Evolutionary conservation across 345 rosid genomes (phyloP), one percentile per base, ranked within the genome.

Genomic region (Brassica rapa): DNA sequence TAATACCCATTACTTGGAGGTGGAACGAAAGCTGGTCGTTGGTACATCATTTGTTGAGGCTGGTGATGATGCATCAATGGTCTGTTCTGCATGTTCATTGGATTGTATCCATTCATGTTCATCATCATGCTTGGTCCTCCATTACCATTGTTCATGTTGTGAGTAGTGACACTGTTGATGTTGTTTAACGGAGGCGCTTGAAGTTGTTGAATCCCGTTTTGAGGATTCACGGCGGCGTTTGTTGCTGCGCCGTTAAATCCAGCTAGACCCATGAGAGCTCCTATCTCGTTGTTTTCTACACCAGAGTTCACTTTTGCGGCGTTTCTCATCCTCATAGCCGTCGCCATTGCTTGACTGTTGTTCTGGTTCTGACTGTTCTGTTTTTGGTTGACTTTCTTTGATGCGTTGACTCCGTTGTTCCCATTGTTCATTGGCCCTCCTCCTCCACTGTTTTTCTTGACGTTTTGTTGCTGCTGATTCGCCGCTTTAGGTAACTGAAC

Each of bases 1-100:
- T 78, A 87, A 77, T 89, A 91, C 60, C 91, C 93, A 43, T 91
- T 89, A 83, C 57, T 88, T 0, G 89, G 77, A 0, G 88, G 80
- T 61, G 89, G 93, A 63, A 81, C 78, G 51, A 79, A 70, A 6
- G 87, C 83, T 5, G 93, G 81, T 70, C 92, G 83, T 71, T 89
- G 88, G 55, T 89, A 89, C 88, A 87, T 86, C 89, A 91, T 86
- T 72, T 87, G 96, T 0, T 89, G 89, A 67, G 77, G 87, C 53
- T 82, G 95, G 25, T 68, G 82, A 30, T 79, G 73, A 80, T 74
- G 78, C 72, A 78, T 64, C 72, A 77, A 69, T 62, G 74, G 89
- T 82, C 83, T 81, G 68, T 37, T 86, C 62, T 81, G 90, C 91
- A 84, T 81, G 80, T 75, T 74, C 76, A 70, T 69, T n/a, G 75